A percentile compares a stretch with the other conserved stretches of the same genome.
Conservation (phyloP, 192 early-diverging fungal genomes). For the Piromyces sp. region DNA sequence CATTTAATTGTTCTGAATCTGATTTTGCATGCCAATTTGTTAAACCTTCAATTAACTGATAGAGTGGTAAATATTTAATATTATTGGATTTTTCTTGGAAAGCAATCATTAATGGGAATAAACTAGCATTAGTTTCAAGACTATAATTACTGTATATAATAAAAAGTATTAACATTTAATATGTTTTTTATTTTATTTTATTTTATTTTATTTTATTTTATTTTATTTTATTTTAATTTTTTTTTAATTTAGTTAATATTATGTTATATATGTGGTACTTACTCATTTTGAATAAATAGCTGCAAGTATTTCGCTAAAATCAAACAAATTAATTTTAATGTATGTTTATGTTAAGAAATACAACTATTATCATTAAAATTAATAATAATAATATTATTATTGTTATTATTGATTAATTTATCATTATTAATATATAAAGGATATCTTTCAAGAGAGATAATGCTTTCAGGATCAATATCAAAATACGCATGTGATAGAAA, state of each 20-base stretch:
- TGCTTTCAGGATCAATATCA: not conserved
- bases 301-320: not conserved
- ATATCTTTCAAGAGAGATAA: not conserved
- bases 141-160: not conserved
- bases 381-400: not conserved
- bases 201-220: too few relatives aligned
- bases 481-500: not conserved
- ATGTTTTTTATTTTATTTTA: too few relatives aligned
- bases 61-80: not conserved
- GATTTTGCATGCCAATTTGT: not conserved
- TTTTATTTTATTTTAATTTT: not conserved
- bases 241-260: too few relatives aligned
- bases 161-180: too few relatives aligned
- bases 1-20: not conserved
- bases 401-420: too few relatives aligned
- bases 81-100: not conserved
- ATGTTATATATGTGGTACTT: not conserved
- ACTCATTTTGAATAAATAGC: not conserved
- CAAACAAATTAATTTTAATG: not conserved
- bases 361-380: not conserved
- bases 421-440: too few relatives aligned
- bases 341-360: not conserved
- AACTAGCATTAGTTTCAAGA: not conserved
- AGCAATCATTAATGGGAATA: not conserved
- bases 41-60: not conserved